These are phyloP conservation scores for Claviceps sp. DNA, from an alignment of 2,329 filamentous ascomycete genomes.

Conservation along the genomic window DNA sequence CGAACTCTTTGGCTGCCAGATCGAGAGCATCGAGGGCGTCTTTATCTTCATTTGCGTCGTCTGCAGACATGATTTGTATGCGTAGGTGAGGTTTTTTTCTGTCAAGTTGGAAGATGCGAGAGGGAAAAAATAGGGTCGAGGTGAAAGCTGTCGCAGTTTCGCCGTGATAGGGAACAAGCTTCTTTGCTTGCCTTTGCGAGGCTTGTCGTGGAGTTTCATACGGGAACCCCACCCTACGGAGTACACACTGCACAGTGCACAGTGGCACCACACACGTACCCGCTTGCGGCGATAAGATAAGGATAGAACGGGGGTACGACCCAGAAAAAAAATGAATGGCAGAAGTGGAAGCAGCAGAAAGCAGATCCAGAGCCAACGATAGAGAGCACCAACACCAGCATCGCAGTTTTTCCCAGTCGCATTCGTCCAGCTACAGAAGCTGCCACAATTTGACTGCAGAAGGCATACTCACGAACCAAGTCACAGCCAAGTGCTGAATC, in stretches of 20 bases:
- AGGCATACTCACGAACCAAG: too few species aligned
- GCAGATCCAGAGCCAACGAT: not conserved
- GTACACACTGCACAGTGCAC: constrained; percentile 1
- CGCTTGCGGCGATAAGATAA: constrained; percentile 27
- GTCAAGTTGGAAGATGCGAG: too few species aligned
- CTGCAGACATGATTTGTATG: constrained; percentile 21
- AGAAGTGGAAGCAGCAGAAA: not conserved
- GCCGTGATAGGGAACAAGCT: not conserved
- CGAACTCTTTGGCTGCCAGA: constrained; percentile 76
- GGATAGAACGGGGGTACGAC: not conserved
- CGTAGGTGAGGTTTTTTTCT: too few species aligned
- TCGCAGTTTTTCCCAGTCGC: too few species aligned
- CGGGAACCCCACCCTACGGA: too few species aligned
- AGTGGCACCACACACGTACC: constrained; percentile 9
- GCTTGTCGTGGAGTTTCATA: not conserved
- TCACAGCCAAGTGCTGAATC: too few species aligned
- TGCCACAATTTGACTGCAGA: too few species aligned
- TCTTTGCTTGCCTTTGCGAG: not conserved
- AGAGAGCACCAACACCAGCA: too few species aligned
- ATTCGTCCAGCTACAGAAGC: too few species aligned
- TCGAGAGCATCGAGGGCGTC: constrained; percentile 73
- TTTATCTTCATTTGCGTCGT: constrained; percentile 41
- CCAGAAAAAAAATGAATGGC: constrained; percentile 14
- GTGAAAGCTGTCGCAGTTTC: not conserved
- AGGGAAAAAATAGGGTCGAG: not conserved